Evolutionary conservation across 208 protist species (phyloP).

Genomic region (Acanthamoeba triangularis): DNA sequence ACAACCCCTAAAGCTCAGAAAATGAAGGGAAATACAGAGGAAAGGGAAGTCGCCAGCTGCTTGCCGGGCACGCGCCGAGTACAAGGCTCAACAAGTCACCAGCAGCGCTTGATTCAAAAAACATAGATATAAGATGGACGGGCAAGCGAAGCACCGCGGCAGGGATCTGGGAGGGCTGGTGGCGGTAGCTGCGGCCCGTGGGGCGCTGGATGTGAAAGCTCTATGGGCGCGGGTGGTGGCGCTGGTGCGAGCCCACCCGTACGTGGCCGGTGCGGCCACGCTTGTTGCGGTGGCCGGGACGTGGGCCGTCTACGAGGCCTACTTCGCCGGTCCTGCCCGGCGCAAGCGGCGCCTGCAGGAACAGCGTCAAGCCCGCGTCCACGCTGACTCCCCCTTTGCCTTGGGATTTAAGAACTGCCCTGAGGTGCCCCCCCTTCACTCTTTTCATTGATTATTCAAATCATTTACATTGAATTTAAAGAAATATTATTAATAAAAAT

Average conservation of each 20-base stretch:
- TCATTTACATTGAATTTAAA: background rate
- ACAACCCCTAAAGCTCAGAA: too few species aligned
- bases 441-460: background rate
- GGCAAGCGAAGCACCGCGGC: too few species aligned
- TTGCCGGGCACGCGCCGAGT: too few species aligned
- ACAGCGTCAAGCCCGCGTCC: background rate
- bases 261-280: background rate
- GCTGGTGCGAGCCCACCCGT: background rate
- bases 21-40: too few species aligned
- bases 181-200: background rate
- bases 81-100: too few species aligned
- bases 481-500: background rate
- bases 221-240: background rate
- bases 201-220: background rate
- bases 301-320: background rate
- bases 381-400: slow-evolving; percentile 15
- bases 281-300: background rate
- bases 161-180: background rate
- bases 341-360: background rate
- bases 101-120: too few species aligned
- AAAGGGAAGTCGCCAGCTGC: too few species aligned
- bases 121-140: too few species aligned
- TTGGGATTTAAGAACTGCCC: slow-evolving; percentile 30
- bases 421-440: background rate
- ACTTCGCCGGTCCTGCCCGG: background rate